Percentiles rank a stretch among this genome's conserved stretches.
These are phyloP conservation scores for Helicosporidium sp. DNA, from an alignment of 139 green algal genomes.

Conservation along the genomic window DNA sequence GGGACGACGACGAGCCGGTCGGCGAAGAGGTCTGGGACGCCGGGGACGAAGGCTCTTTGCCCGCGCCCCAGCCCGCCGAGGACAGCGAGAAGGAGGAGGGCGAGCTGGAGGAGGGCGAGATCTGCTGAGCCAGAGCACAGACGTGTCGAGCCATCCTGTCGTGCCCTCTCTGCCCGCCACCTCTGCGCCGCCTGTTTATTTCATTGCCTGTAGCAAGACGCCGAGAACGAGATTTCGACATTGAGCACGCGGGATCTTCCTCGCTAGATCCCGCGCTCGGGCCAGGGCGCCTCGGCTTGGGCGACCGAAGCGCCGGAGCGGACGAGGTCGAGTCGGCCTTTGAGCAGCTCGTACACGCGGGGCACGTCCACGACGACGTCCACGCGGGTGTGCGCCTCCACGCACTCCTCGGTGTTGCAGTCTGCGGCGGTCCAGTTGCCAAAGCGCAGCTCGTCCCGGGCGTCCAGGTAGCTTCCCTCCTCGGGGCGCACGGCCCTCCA, in stretches of 20 bases:
- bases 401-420: slow-evolving; percentile 58
- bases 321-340: slow-evolving; percentile 39
- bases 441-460: slow-evolving; percentile 29
- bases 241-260: too few species aligned
- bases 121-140: not conserved
- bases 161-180: too few species aligned
- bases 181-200: too few species aligned
- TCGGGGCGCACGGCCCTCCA: slow-evolving; percentile 48
- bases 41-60: too few species aligned
- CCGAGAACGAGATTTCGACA: too few species aligned
- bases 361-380: slow-evolving; percentile 50
- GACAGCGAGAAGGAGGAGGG: slow-evolving; percentile 13
- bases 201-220: too few species aligned
- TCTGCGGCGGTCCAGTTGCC: slow-evolving; percentile 37
- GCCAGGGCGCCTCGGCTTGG: slow-evolving; percentile 35
- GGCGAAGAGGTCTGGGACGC: not conserved
- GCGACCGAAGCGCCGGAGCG: slow-evolving; percentile 26
- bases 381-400: slow-evolving; percentile 67
- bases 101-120: slow-evolving; percentile 16
- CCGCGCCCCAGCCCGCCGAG: too few species aligned
- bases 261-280: too few species aligned
- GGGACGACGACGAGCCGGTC: not conserved
- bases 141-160: too few species aligned
- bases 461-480: slow-evolving; percentile 51
- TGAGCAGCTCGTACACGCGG: slow-evolving; percentile 30